Base-by-base conservation (phyloP, 805 yeast genomes). In the Brettanomyces custersianus region DNA sequence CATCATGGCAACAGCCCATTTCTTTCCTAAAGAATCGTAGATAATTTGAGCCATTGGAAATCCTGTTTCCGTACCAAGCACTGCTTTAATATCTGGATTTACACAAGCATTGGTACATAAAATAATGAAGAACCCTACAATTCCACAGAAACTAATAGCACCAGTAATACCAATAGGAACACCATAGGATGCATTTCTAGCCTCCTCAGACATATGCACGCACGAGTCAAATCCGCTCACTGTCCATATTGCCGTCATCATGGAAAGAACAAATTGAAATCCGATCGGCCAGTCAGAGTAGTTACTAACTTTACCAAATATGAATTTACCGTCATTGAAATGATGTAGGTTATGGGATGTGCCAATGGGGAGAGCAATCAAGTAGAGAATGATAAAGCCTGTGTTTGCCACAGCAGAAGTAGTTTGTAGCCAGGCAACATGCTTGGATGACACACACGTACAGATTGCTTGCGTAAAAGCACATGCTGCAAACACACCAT, bases 151-250 rank as follows among this genome's bases (percentile, higher is more conserved):
- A n/a, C 64, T 41, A 33, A 77, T 74, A 4, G 83, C 70, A 20
- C 76, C 67, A 18, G 73, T 57, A 32, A 80, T 78, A 29, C 84
- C 86, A 32, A 72, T 57, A 4, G 87, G 85, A 4, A 77, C 78
- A 10, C 81, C 73, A 34, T 62, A 63, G 4, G 74, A 62, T 17
- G 86, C 80, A 48, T 77, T 71, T 36, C 63, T 62, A 19, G 80
- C 80, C 54, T 80, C 86, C 54, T 80, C 88, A 17, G 80, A 65
- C 73, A 77, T 73, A 59, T 80, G 86, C 34, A 80, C 75, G 46
- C 80, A 74, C 5, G 82, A 71, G 52, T 80, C 87, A 52, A 77
- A 79, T 0, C 80, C 76, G 18, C 82, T 81, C 50, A 80, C 77
- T 15, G 84, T 77, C 87, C 88, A 80, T 39, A 78, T 70, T 2